Evolutionary conservation across 1,139 yeast species (phyloP), one percentile per base, ranked within the genome.

Genomic region (Trichomonascaceae sp.): DNA sequence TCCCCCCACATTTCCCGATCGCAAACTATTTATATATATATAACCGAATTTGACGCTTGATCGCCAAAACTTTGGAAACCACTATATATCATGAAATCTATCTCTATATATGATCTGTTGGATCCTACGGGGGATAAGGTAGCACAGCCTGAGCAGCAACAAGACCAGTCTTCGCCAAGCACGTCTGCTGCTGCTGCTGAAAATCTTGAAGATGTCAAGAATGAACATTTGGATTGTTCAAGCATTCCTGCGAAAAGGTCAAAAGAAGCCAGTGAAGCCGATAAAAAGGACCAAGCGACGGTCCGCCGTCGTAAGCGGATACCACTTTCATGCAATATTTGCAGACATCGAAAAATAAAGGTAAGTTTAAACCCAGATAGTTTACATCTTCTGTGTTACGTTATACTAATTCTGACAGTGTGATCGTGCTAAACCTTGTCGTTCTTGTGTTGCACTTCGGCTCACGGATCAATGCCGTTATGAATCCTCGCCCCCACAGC

Each of bases 271-370:
- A 32, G 15, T 36, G 41, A 36, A 36, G 3, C 41, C 7, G 41
- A 36, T 36, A 36, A 36, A 13, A 36, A 46, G 20, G 38, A 30
- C 41, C 13, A 36, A 2, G 49, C 49, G 13, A 6, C 3, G 12
- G 36, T 48, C 10, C 50, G 50, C 24, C 57, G 55, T 32, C 53
- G 65, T 3, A 49, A 62, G 43, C 51, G 65, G 38, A 55, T 61
- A 1, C 63, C 65, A 3, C 53, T 60, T 18, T 61, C 64, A 1
- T 62, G 65, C 51, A 60, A 60, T 41, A 57, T 60, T 2, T 62
- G 65, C 52, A 55, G 65, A 27, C 55, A 60, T 38, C 54, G 64
- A 15, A 62, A 62, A 45, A 58, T 61, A 32, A 62, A 61, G 52
- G 58, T 55, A 46, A 22, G 58, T 30, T 15, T n/a, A 19, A 36